Evolutionary conservation across 2,329 filamentous ascomycete species (phyloP).

Genomic region (Ophiocordyceps australis): DNA sequence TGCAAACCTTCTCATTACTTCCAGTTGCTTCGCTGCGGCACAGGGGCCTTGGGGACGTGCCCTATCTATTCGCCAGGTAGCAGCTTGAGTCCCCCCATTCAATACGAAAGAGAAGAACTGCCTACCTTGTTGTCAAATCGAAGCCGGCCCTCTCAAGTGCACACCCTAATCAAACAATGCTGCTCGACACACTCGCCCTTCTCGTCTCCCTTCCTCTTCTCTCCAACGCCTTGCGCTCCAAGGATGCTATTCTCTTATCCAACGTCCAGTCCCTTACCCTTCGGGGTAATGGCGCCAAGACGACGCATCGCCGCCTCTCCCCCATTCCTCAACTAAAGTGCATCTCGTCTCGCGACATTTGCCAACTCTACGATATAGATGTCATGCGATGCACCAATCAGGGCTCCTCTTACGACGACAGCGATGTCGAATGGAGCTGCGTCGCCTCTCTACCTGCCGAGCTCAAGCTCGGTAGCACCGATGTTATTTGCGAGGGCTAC

Average conservation of each 20-base stretch:
- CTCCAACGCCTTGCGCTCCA: slow-evolving; percentile 14
- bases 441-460: slow-evolving; percentile 41
- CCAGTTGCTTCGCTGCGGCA: no score
- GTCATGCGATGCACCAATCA: slow-evolving; percentile 81
- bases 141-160: no score
- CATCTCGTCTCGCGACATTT: slow-evolving; percentile 44
- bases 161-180: no score
- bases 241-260: slow-evolving; percentile 37
- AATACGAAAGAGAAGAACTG: no score
- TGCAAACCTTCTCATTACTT: no score
- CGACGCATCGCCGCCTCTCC: slow-evolving; percentile 56
- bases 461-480: slow-evolving; percentile 61
- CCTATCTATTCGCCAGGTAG: no score
- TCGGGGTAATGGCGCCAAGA: slow-evolving; percentile 41
- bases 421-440: slow-evolving; percentile 88
- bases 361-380: slow-evolving; percentile 55
- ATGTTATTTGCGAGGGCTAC: slow-evolving; percentile 90
- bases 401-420: slow-evolving; percentile 57
- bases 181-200: slow-evolving; percentile 3
- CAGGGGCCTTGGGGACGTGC: no score
- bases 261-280: slow-evolving; percentile 64
- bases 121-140: no score
- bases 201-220: slow-evolving; percentile 9
- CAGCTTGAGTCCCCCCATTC: no score
- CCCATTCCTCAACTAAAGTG: slow-evolving; percentile 68